phyloP scores from a whole-genome alignment of 2,329 filamentous ascomycete species.

The Epichloe sylvatica region DNA sequence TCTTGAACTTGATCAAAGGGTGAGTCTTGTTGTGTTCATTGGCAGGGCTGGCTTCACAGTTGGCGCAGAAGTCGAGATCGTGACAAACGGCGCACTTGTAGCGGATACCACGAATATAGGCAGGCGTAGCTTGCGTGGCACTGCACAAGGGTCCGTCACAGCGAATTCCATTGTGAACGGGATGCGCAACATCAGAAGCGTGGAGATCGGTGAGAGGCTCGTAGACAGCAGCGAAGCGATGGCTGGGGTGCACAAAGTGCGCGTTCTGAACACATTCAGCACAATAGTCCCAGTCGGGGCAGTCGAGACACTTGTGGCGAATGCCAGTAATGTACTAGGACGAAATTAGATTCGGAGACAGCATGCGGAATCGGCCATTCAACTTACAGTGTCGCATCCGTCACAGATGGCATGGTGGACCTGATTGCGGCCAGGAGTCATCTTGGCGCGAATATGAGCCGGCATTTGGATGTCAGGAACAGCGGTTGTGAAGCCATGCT shows the following conservation, averaged over 20 bases:
- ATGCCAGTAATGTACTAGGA: conserved; percentile 60
- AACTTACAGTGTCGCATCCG: conserved; percentile 57
- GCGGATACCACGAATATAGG: conserved; percentile 72
- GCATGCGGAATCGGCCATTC: background rate
- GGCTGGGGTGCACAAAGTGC: conserved; percentile 56
- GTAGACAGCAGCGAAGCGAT: conserved; percentile 83
- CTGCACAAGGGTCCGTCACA: conserved; percentile 88
- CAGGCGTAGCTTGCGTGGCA: conserved; percentile 35
- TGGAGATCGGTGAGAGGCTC: conserved; percentile 40
- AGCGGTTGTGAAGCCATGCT: conserved; percentile 62
- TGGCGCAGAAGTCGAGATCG: conserved; percentile 88
- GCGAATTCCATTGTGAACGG: conserved; percentile 70
- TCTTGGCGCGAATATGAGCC: conserved; percentile 48
- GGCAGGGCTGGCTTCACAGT: conserved; percentile 75
- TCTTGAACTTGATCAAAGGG: conserved; percentile 93
- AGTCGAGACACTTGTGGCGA: conserved; percentile 92
- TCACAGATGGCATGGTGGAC: conserved; percentile 86
- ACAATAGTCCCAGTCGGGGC: conserved; percentile 97
- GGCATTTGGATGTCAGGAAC: conserved; percentile 49
- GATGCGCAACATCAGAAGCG: conserved; percentile 11
- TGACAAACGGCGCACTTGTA: conserved; percentile 97
- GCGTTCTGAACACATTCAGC: conserved; percentile 56
- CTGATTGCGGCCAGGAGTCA: conserved; percentile 66
- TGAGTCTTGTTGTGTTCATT: conserved; percentile 92
- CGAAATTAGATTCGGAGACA: background rate